Base-by-base conservation (phyloP, 768 basidiomycete genomes). In the Suillus occidentalis region DNA sequence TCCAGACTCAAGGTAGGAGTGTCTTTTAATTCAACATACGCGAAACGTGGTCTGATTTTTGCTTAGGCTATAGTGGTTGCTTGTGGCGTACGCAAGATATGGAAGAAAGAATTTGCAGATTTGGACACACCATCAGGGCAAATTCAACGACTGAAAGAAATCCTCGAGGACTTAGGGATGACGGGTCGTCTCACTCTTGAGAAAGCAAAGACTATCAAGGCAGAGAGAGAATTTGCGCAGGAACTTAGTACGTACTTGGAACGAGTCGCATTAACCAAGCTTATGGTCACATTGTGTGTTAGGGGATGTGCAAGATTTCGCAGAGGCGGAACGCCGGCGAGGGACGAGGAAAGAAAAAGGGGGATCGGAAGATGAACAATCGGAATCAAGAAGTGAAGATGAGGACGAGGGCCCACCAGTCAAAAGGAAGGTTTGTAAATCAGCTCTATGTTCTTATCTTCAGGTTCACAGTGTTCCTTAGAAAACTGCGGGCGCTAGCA, bases 221-320 rank as follows among this genome's bases (percentile, higher is more conserved):
- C 81, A 73, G 85, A 85, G 71, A 81, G 93, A 53, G 95, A 95
- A 72, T 73, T 94, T 7, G 89, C 85, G 28, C 81, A 92, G 65
- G 93, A 95, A 72, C 81, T 95, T 22, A 84, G 94, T 95, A 68
- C 39, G 86, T 81, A 28, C 28, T 37, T 63, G 56, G 16, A 50
- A 34, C 55, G 34, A 55, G 28, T 22, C 3, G 22, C 45, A 6
- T 50, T 34, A 43, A 61, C 36, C 60, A 7, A 39, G 14, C 31
- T 42, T 28, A 47, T 16, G 28, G 37, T 47, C 10, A 42, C 16
- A 6, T 60, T 56, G 18, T 43, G 39, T 60, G 16, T 57, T 73
- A 93, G 92, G 88, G 83, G 92, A 94, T 67, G 91, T 94, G 22
- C 79, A 87, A 66, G 81, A 84, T 59, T 94, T 93, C 65, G 89